Percentiles rank a stretch among this genome's conserved stretches.
Evolutionary conservation across 2,329 filamentous ascomycete species (phyloP).

Genomic region (Stemphylium lycopersici): DNA sequence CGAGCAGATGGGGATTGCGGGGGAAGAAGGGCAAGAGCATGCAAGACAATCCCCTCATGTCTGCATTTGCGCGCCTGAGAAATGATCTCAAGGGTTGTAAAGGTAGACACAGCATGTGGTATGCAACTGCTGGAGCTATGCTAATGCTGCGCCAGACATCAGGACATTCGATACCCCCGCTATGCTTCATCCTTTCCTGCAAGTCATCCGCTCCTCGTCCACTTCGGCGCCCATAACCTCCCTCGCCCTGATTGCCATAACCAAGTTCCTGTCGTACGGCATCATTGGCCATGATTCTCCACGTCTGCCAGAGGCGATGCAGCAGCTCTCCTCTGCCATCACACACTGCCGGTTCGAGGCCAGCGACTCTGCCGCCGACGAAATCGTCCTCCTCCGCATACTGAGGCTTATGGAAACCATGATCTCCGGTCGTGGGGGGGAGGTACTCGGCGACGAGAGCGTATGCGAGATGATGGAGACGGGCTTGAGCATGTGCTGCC

Average conservation of each 20-base stretch:
- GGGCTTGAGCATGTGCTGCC: constrained; percentile 95
- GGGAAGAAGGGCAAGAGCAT: constrained; percentile 97
- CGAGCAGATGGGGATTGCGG: constrained; percentile 88
- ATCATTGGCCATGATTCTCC: constrained; percentile 85
- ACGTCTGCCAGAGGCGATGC: constrained; percentile 90
- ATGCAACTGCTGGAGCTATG: constrained; percentile 7
- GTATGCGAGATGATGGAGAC: constrained; percentile 99
- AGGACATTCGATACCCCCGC: constrained; percentile 85
- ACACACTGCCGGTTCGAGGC: constrained; percentile 98
- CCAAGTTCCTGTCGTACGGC: constrained; percentile 95
- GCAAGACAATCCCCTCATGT: constrained; percentile 96
- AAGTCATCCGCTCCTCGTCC: constrained; percentile 94
- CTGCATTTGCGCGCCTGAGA: constrained; percentile 87
- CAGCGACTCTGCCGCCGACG: constrained; percentile 91
- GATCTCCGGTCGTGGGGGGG: constrained; percentile 90
- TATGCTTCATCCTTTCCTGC: constrained; percentile 89
- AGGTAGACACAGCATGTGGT: constrained; percentile 57
- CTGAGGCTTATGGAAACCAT: constrained; percentile 98
- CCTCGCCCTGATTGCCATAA: constrained; percentile 88
- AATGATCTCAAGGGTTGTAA: constrained; percentile 86
- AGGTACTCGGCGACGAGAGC: constrained; percentile 95
- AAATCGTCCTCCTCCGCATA: constrained; percentile 93
- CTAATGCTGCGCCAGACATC: constrained; percentile 67
- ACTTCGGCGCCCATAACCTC: constrained; percentile 97
- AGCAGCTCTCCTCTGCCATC: constrained; percentile 89